Percentiles rank a stretch among this genome's conserved stretches.
These are phyloP conservation scores for Cytospora chrysosperma DNA, from an alignment of 2,329 filamentous ascomycete genomes.

Conservation along the genomic window DNA sequence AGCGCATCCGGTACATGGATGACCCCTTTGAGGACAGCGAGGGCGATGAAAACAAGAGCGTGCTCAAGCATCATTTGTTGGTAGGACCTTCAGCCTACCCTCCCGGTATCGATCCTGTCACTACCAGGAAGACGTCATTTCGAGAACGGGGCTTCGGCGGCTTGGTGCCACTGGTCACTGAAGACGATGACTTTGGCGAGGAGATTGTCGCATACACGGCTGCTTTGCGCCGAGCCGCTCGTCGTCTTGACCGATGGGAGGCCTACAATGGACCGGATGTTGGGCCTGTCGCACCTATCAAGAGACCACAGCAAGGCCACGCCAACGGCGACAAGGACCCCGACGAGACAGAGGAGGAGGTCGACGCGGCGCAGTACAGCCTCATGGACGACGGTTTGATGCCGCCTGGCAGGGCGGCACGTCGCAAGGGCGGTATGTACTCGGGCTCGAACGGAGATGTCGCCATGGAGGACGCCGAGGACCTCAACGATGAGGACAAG, in stretches of 20 bases:
- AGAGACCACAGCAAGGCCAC: slow-evolving; percentile 36
- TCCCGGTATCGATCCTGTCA: slow-evolving; percentile 21
- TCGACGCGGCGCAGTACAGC: slow-evolving; percentile 27
- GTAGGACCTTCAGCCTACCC: slow-evolving; percentile 24
- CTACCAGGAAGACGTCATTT: slow-evolving; percentile 39
- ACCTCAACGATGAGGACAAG: slow-evolving; percentile 56
- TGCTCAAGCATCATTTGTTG: slow-evolving; percentile 33
- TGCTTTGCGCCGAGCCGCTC: slow-evolving; percentile 60
- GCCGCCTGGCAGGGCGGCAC: slow-evolving; percentile 1
- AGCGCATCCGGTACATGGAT: slow-evolving; percentile 56
- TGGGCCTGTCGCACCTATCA: slow-evolving; percentile 48
- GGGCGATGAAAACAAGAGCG: slow-evolving; percentile 47
- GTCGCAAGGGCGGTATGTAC: slow-evolving; percentile 14
- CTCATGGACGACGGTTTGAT: slow-evolving; percentile 22
- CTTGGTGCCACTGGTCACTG: slow-evolving; percentile 58
- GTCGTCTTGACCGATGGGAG: slow-evolving; percentile 71
- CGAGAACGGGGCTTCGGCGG: slow-evolving; percentile 62
- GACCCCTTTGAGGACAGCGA: slow-evolving; percentile 64
- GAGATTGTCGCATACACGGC: slow-evolving; percentile 67
- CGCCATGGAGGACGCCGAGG: slow-evolving; percentile 41
- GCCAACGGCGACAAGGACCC: slow-evolving; percentile 33
- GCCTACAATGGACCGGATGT: slow-evolving; percentile 44
- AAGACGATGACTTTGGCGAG: slow-evolving; percentile 75
- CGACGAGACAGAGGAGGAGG: slow-evolving; percentile 36
- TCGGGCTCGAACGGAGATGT: slow-evolving; percentile 41